Percentiles rank a stretch among this genome's conserved stretches.
phyloP scores from a whole-genome alignment of 495 filamentous ascomycete species.

The Penicillium lagena region DNA sequence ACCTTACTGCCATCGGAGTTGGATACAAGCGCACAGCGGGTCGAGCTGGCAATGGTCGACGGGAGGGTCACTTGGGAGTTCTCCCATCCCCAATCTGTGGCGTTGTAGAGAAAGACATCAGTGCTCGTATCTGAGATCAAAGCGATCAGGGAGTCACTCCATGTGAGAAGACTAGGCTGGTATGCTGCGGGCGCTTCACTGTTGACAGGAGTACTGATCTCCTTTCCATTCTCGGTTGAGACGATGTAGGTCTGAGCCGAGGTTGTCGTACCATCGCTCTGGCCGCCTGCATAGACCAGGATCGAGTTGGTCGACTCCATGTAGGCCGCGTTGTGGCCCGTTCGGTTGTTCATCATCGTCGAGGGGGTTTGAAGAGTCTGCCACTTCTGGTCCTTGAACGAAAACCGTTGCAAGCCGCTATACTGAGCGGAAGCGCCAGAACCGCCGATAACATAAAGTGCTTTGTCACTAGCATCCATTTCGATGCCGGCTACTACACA shows the following conservation, averaged over 20 bases:
- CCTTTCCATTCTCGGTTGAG: conserved; percentile 52
- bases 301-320: conserved; percentile 64
- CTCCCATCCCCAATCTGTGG: conserved; percentile 51
- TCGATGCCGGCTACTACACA: conserved; percentile 64
- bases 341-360: conserved; percentile 57
- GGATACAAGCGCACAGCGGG: conserved; percentile 57
- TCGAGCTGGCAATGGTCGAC: conserved; percentile 48
- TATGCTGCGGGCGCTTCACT: conserved; percentile 55
- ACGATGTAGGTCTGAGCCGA: conserved; percentile 77
- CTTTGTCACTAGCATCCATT: conserved; percentile 48
- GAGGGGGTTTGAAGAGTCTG: conserved; percentile 51
- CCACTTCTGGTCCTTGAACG: conserved; percentile 73
- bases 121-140: conserved; percentile 61
- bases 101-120: conserved; percentile 56
- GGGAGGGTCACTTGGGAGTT: conserved; percentile 55
- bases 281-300: conserved; percentile 74
- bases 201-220: conserved; percentile 40
- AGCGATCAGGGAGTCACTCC: conserved; percentile 64
- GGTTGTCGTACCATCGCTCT: conserved; percentile 41
- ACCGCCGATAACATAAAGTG: conserved; percentile 83
- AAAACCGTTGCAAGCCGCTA: conserved; percentile 76
- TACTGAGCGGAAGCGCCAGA: conserved; percentile 49
- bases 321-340: conserved; percentile 71
- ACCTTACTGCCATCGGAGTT: conserved; percentile 76
- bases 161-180: conserved; percentile 68